Conservation (phyloP, 345 rosid genomes). For the Corymbia maculata region DNA sequence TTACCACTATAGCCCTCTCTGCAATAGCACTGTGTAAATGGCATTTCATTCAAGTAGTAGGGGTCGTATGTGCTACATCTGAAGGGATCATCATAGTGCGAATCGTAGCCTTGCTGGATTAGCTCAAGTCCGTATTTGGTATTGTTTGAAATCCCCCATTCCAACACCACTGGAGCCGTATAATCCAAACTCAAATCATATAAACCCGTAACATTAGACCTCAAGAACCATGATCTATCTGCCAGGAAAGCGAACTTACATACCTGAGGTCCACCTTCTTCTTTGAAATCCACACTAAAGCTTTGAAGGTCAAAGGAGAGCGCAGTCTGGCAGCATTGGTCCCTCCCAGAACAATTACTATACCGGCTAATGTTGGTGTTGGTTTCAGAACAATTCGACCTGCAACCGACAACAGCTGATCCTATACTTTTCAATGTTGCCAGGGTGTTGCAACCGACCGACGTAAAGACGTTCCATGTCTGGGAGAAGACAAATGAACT, state of each 20-base stretch:
- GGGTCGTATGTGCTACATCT: neutral
- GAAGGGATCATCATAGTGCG: neutral
- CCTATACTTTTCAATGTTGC: neutral
- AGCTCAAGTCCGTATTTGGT: too few relatives aligned
- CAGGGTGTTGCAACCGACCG: neutral
- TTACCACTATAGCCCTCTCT: neutral
- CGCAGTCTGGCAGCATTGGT: neutral
- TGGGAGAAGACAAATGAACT: neutral
- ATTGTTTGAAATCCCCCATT: neutral
- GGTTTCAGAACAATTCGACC: neutral
- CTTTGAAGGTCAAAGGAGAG: neutral
- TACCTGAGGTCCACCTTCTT: too few relatives aligned
- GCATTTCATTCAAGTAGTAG: too few relatives aligned
- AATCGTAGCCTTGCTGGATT: fast-evolving
- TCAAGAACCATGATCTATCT: neutral
- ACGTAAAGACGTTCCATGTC: neutral
- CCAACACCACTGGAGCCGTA: neutral
- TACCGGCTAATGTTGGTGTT: neutral
- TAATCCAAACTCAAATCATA: neutral
- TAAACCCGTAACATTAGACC: neutral
- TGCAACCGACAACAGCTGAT: neutral
- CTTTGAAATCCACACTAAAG: neutral
- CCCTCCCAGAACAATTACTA: too few relatives aligned
- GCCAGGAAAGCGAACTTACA: neutral
- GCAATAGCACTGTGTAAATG: neutral